Conservation (phyloP, 305 asterid genomes). For the Fraxinus nigra region DNA sequence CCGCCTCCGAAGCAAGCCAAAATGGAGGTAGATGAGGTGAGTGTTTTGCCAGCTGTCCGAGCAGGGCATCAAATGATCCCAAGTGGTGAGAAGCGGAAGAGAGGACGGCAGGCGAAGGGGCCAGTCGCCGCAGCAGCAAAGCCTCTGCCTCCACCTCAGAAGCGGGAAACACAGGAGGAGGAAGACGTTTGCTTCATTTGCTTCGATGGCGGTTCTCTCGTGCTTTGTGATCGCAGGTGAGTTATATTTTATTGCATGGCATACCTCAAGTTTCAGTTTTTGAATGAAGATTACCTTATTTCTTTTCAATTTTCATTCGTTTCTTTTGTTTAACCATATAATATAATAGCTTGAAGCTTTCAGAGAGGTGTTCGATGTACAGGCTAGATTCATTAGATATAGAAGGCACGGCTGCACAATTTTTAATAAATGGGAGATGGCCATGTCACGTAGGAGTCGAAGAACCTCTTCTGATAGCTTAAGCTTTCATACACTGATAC, state of each 20-base stretch:
- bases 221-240: conserved; percentile 54
- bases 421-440: neutral
- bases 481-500: neutral
- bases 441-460: neutral
- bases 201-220: conserved; percentile 54
- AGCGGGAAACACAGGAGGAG: conserved; percentile 41
- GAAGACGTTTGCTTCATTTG: conserved; percentile 57
- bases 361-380: neutral
- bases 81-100: conserved; percentile 51
- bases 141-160: conserved; percentile 33
- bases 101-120: conserved; percentile 72
- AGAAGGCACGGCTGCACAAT: neutral
- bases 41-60: conserved; percentile 4
- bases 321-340: neutral
- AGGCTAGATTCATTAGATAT: neutral
- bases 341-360: neutral
- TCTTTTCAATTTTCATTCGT: neutral
- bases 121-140: conserved; percentile 22
- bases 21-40: neutral
- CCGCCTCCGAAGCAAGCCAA: conserved; percentile 22
- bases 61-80: conserved; percentile 27
- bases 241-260: conserved; percentile 9
- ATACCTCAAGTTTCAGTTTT: neutral
- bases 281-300: neutral
- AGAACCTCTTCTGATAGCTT: neutral